These are phyloP conservation scores for Beauveria sp. DNA, from an alignment of 2,329 filamentous ascomycete genomes.

Conservation along the genomic window DNA sequence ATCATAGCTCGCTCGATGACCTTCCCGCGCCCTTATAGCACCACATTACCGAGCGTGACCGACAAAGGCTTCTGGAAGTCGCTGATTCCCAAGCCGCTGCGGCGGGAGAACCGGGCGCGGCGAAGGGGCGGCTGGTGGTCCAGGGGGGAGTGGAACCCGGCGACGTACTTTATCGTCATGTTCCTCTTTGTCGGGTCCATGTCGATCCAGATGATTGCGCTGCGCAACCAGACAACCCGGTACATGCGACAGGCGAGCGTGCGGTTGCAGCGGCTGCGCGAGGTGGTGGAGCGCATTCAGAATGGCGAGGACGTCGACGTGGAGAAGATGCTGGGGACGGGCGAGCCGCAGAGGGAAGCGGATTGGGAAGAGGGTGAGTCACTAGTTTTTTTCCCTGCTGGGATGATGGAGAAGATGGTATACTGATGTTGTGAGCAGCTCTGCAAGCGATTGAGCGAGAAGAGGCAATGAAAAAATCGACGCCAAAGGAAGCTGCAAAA, in stretches of 20 bases:
- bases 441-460: slow-evolving; percentile 60
- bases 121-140: slow-evolving; percentile 29
- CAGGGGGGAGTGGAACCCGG: slow-evolving; percentile 65
- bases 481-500: slow-evolving; percentile 18
- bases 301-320: slow-evolving; percentile 77
- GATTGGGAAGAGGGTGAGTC: slow-evolving; percentile 80
- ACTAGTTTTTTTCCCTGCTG: neutral
- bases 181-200: slow-evolving; percentile 89
- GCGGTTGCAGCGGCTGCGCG: slow-evolving; percentile 66
- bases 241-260: slow-evolving; percentile 72
- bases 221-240: slow-evolving; percentile 67
- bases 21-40: slow-evolving; percentile 19
- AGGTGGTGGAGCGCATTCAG: slow-evolving; percentile 65
- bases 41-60: slow-evolving; percentile 40
- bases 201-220: slow-evolving; percentile 81
- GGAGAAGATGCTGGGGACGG: slow-evolving; percentile 71
- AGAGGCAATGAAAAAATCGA: slow-evolving; percentile 37
- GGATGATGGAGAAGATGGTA: neutral
- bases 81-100: slow-evolving; percentile 60
- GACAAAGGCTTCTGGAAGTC: slow-evolving; percentile 61
- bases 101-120: slow-evolving; percentile 30
- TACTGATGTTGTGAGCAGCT: slow-evolving; percentile 35
- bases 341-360: slow-evolving; percentile 63
- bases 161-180: slow-evolving; percentile 74
- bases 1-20: neutral